These are phyloP conservation scores for Aphanomyces invadans DNA, from an alignment of 352 stramenopile genomes.

Conservation along the genomic window DNA sequence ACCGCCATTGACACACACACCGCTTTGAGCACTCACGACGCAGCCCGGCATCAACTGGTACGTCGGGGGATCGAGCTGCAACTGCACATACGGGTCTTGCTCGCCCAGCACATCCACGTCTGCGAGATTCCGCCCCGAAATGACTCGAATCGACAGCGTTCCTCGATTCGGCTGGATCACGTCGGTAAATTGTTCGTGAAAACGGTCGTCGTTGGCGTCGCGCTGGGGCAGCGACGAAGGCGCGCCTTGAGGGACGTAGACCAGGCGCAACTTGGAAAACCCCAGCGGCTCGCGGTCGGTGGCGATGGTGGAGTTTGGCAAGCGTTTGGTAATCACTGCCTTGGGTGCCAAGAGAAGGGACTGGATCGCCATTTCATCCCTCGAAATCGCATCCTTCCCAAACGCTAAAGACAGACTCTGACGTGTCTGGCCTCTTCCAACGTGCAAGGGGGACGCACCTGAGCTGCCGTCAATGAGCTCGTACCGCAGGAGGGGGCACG, in stretches of 20 bases:
- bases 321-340: constrained; percentile 8
- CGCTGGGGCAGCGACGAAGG: too few relatives aligned
- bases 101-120: constrained; percentile 44
- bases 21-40: constrained; percentile 30
- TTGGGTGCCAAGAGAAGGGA: not conserved
- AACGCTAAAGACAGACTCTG: constrained; percentile 3
- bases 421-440: too few relatives aligned
- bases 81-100: constrained; percentile 40
- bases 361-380: constrained; percentile 11
- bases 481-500: constrained; percentile 33
- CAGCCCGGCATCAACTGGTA: constrained; percentile 12
- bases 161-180: constrained; percentile 19
- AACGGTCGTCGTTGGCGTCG: not conserved
- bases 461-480: constrained; percentile 30
- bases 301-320: constrained; percentile 18
- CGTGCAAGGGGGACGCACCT: too few relatives aligned
- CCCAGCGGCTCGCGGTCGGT: not conserved
- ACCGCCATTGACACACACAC: constrained; percentile 40
- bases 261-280: not conserved
- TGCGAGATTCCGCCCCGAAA: constrained; percentile 38
- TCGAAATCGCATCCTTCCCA: constrained; percentile 20
- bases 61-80: constrained; percentile 15
- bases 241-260: constrained; percentile 5
- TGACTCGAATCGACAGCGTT: constrained; percentile 36
- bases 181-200: not conserved